Evolutionary conservation across 176 grass and related monocot genomes (phyloP).

Genomic region (Zoysia pacifica): DNA sequence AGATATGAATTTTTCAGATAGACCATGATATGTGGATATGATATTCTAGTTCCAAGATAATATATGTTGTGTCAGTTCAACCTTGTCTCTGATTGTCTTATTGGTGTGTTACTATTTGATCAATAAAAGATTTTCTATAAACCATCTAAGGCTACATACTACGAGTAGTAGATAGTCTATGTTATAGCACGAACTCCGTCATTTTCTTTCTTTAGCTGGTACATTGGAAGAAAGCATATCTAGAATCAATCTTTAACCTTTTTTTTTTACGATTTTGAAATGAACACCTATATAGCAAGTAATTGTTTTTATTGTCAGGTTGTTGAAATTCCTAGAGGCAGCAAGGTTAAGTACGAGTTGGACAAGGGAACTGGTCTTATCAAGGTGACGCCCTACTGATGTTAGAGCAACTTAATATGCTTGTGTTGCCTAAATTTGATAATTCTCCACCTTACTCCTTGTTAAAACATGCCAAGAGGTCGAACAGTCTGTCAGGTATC

Average conservation of each 20-base stretch:
- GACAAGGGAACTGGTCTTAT: slow-evolving; percentile 88
- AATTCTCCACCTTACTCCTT: background rate
- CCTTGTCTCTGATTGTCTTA: slow-evolving; percentile 9
- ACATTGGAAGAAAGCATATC: slow-evolving; percentile 28
- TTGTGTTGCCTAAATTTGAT: background rate
- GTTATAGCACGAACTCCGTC: background rate
- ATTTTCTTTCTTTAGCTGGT: background rate
- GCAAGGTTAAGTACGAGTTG: slow-evolving; percentile 95
- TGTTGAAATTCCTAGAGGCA: slow-evolving; percentile 91
- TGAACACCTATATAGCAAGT: background rate
- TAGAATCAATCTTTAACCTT: background rate
- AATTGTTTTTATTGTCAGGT: slow-evolving; percentile 57
- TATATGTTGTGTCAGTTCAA: background rate
- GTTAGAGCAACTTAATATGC: background rate
- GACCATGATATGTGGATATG: background rate
- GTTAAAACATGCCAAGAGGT: background rate
- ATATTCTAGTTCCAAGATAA: background rate
- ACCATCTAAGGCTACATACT: background rate
- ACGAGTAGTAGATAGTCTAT: background rate
- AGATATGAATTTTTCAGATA: background rate
- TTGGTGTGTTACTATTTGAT: background rate
- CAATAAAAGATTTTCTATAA: background rate
- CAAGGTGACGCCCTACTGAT: slow-evolving; percentile 59
- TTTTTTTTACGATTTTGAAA: background rate
- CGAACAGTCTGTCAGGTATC: background rate